Evolutionary conservation across 345 rosid genomes (phyloP), one percentile per base, ranked within the genome.

Genomic region (Nephelium lappaceum): DNA sequence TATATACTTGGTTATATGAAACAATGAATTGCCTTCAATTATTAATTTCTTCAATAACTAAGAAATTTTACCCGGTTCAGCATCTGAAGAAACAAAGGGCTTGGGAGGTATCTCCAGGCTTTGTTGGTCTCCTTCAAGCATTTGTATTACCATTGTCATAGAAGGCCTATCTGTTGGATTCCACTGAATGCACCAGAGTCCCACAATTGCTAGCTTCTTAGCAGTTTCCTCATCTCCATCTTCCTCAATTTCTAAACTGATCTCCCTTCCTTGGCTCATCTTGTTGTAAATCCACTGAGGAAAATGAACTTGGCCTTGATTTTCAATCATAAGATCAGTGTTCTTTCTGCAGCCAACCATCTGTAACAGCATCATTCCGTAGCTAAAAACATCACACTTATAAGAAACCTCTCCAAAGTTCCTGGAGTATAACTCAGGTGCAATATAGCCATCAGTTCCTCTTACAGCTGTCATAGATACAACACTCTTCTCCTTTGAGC

Each of bases 361-460:
- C 41, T 64, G 39, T 31, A 64, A 7, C 68, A 64, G 6, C 41
- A 64, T 64, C 68, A 27, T 64, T 31, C 68, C 68, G 10, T 64
- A 64, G 68, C 68, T 64, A 15, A 24, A 64, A 27, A 64, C 68
- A 27, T 27, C 68, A 1, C 18, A 64, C 68, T 64, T 64, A 36
- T 31, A 64, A 24, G 68, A 64, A 24, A 64, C 68, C 41, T 24
- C 68, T 12, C 68, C 41, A 5, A 24, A 31, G 5, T 64, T 64
- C n/a, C 68, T 31, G 8, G 38, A 64, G 68, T 15, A 64, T 27
- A 64, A 6, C 68, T 64, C 68, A 11, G 68, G 68, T 24, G 68
- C 68, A 11, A 64, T 64, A 64, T 64, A 64, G 8, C 68, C 68
- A 10, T 11, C 41, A 11, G 68, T 64, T 64, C 68, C 68, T 64